Conservation (phyloP, 257 asterid species). For the Gentiana dahurica region DNA sequence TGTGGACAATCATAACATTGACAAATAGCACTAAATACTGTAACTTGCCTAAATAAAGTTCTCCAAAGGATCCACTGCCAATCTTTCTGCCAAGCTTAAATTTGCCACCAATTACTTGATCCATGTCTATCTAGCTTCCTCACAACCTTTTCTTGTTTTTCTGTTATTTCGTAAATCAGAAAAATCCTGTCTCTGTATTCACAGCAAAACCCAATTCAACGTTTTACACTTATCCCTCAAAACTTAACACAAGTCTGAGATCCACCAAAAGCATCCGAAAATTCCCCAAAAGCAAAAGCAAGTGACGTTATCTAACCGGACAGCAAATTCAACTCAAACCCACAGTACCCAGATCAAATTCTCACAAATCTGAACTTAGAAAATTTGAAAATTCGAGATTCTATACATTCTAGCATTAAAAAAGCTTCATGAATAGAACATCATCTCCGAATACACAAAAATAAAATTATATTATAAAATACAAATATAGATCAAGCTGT, state of each 20-base stretch:
- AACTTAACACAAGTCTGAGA: conserved; percentile 17
- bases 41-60: conserved; percentile 67
- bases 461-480: neutral
- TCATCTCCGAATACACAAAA: neutral
- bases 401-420: too few species aligned
- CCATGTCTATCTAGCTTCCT: conserved; percentile 33
- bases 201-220: conserved; percentile 9
- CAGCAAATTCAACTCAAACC: conserved; percentile 7
- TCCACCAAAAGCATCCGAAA: conserved; percentile 18
- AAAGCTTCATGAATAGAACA: neutral
- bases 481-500: neutral
- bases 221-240: conserved; percentile 3
- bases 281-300: conserved; percentile 3
- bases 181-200: conserved; percentile 6
- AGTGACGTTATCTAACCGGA: neutral
- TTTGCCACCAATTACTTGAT: conserved; percentile 71
- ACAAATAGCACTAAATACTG: conserved; percentile 5
- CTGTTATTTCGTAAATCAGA: neutral
- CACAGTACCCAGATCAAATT: conserved; percentile 4
- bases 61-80: conserved; percentile 97
- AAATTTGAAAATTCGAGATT: conserved; percentile 1
- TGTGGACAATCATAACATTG: neutral
- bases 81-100: conserved; percentile 83
- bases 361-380: neutral
- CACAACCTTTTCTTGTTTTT: neutral